These are phyloP conservation scores for Breynia disticha DNA, from an alignment of 441 rosid species.

Conservation along the genomic window DNA sequence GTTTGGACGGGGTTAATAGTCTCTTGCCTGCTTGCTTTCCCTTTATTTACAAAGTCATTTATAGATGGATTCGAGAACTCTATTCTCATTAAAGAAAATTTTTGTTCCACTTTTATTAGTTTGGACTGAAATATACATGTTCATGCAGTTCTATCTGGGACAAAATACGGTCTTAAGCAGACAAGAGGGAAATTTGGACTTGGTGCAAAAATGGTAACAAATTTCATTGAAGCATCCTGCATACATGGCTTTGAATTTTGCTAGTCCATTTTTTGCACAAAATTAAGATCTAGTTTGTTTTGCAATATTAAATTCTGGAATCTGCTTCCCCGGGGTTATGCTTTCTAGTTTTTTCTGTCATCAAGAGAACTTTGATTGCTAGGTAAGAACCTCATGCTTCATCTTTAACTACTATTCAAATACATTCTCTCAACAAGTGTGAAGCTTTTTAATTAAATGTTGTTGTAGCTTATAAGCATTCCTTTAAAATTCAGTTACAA, in stretches of 20 bases:
- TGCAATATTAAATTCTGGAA: not conserved
- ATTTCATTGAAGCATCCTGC: constrained; percentile 6
- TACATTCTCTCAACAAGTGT: too few relatives aligned
- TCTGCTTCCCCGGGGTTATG: not conserved
- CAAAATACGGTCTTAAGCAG: constrained; percentile 97
- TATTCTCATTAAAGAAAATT: not conserved
- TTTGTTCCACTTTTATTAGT: constrained; percentile 1
- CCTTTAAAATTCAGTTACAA: not conserved
- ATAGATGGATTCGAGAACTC: not conserved
- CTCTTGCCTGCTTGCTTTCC: constrained; percentile 16
- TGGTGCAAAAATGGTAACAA: constrained; percentile 93
- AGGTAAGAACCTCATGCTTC: too few relatives aligned
- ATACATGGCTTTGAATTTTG: not conserved
- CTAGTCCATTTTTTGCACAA: not conserved
- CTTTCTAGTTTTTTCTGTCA: too few relatives aligned
- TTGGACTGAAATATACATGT: constrained; percentile 18
- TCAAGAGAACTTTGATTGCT: too few relatives aligned
- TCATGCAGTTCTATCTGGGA: constrained; percentile 81
- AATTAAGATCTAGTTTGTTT: not conserved
- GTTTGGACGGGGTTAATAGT: constrained; percentile 80
- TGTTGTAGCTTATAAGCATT: not conserved
- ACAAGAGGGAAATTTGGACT: constrained; percentile 99
- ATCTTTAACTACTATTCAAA: too few relatives aligned
- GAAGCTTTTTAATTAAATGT: too few relatives aligned
- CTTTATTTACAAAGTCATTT: constrained; percentile 8